Base-by-base conservation (phyloP, 805 yeast genomes). In the Wickerhamomyces hampshirensis region DNA sequence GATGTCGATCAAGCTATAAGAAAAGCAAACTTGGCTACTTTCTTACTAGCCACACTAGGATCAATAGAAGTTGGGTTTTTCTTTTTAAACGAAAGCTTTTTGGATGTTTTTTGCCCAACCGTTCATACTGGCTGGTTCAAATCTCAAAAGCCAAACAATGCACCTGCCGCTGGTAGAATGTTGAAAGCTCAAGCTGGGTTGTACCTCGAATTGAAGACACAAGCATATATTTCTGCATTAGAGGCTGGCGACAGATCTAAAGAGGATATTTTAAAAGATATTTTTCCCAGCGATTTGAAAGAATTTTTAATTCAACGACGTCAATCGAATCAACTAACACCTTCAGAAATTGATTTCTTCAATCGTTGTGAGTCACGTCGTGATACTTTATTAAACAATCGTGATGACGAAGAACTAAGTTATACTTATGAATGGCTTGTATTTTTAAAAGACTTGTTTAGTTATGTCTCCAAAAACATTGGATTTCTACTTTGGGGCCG, bases 201-300 rank as follows among this genome's bases (percentile, higher is more conserved):
- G 34, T 87, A 71, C 48, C 66, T 93, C 27, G 97, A 93, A 48
- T 69, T 93, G 55, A 93, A 93, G 57, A 93, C 98, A 0, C 98
- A 93, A 59, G 96, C 96, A 0, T 93, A 78, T 54, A 88, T 93
- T 15, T 81, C 96, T 1, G 96, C 95, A 0, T 59, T 89, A 41
- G 85, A 82, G 51, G 69, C 80, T 1, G 68, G 66, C 11, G 68
- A 77, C 36, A 66, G 83, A 46, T 64, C 83, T 2, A 71, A 75
- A 43, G 71, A 70, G 38, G 89, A 81, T 30, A 73, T 86, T 9
- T 63, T 89, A 45, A 77, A 83, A 35, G 85, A 80, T 48, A 71
- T 89, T 31, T 84, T 91, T 48, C 94, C 97, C 0, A 59, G 59
- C 5, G 69, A 78, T 46, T 50, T 88, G 50, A 78, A 75, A 4